Conservation (phyloP, 371 early-diverging fungal species). For the Rhizomucor pusillus region DNA sequence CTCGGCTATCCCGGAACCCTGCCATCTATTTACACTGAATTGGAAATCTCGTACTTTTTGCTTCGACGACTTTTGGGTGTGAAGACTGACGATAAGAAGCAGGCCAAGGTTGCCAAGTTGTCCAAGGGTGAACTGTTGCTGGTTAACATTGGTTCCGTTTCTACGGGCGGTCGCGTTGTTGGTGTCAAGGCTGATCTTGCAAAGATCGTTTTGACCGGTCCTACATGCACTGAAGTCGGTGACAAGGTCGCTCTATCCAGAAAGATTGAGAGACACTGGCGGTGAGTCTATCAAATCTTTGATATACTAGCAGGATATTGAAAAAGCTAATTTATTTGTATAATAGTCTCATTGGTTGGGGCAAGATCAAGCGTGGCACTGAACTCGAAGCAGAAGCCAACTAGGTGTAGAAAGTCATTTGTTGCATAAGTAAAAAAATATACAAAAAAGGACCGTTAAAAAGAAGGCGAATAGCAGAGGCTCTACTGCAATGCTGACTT, state of each 20-base stretch:
- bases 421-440: too few species aligned
- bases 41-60: conserved; percentile 97
- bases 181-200: conserved; percentile 93
- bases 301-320: neutral
- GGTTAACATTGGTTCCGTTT: conserved; percentile 99
- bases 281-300: conserved; percentile 50
- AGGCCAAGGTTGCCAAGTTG: conserved; percentile 92
- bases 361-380: conserved; percentile 88
- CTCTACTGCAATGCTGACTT: too few species aligned
- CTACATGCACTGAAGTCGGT: conserved; percentile 97
- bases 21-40: conserved; percentile 94
- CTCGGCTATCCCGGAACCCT: conserved; percentile 96
- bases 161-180: conserved; percentile 97
- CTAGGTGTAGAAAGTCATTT: conserved; percentile 15
- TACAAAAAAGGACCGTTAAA: too few species aligned
- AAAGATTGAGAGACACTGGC: conserved; percentile 99
- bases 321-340: conserved; percentile 6
- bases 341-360: conserved; percentile 95
- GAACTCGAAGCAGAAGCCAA: conserved; percentile 71
- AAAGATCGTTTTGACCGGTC: conserved; percentile 91
- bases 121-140: conserved; percentile 94
- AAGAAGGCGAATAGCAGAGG: too few species aligned
- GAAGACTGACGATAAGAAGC: conserved; percentile 96
- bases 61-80: conserved; percentile 96
- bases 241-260: conserved; percentile 98